Evolutionary conservation across 73 alveolate genomes (phyloP), one percentile per base, ranked within the genome.

Genomic region (Blepharisma stoltei): DNA sequence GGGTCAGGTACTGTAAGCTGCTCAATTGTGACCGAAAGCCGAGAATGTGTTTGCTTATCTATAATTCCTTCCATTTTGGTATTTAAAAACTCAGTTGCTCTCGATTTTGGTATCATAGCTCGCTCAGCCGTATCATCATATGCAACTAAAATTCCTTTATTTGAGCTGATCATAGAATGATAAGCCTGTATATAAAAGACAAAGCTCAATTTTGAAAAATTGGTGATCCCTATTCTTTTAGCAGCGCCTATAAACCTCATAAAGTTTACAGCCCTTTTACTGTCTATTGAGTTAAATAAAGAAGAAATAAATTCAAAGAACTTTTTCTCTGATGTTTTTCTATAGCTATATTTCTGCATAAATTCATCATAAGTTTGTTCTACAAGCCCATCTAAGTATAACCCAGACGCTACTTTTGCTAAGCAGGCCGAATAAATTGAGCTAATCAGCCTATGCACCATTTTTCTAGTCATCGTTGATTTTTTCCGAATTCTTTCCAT

Each of bases 331-430:
- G 46, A 60, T 8, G 23, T 38, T 2, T n/a, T 14, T 38, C 5
- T 60, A 2, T 14, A 1, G 18, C 73, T 38, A 5, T 60, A 60
- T 60, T 38, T n/a, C 14, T 38, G 18, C 14, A 14, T 14, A 60
- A 60, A 60, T 25, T 60, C 73, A 25, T 60, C 73, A 60, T 60
- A 60, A 60, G 73, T 60, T n/a, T 60, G 73, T 25, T 60, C 73
- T n/a, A 60, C 11, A 25, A 60, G 73, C 18, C 11, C 45, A 14
- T n/a, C 14, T 20, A 9, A 11, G 3, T 52, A 20, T 20, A 14
- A 11, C 3, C 23, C 23, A 52, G 23, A 20, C 23, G 14, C 23
- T 11, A 14, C 23, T 60, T 60, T 60, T n/a, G 38, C 11, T n/a
- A 18, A 9, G 23, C 14, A 60, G 14, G 73, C 14, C 2, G 37